A percentile compares a stretch with the other conserved stretches of the same genome.
These are phyloP conservation scores for Hypoxylon sp. DNA, from an alignment of 2,329 filamentous ascomycete genomes.

Conservation along the genomic window DNA sequence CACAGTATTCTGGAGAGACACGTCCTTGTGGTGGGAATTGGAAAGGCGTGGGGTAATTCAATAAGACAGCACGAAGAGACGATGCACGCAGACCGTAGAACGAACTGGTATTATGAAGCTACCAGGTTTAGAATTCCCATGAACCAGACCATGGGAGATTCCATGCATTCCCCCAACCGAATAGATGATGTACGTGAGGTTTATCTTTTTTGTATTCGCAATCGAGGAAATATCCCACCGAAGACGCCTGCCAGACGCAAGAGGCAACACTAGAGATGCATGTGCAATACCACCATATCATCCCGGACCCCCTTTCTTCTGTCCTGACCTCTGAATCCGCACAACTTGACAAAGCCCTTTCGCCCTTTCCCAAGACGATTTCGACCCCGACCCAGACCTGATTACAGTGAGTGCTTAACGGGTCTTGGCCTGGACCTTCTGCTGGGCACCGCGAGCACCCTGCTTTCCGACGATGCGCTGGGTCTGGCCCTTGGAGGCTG, in stretches of 20 bases:
- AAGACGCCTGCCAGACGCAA: constrained; percentile 55
- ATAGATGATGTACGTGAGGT: constrained; percentile 40
- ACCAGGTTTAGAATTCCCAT: constrained; percentile 53
- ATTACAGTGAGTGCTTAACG: constrained; percentile 71
- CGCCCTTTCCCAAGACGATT: constrained; percentile 14
- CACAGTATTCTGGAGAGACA: neutral
- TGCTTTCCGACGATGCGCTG: constrained; percentile 94
- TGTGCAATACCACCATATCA: constrained; percentile 8
- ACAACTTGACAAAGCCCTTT: constrained; percentile 18
- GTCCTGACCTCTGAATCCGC: constrained; percentile 35
- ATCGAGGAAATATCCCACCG: constrained; percentile 54
- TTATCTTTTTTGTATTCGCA: constrained; percentile 41
- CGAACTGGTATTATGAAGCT: constrained; percentile 55
- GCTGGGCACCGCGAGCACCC: constrained; percentile 89
- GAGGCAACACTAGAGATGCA: constrained; percentile 29
- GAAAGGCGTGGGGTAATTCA: neutral
- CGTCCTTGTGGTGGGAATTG: neutral
- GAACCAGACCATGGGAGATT: constrained; percentile 48
- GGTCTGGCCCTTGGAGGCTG: constrained; percentile 81
- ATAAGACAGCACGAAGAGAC: neutral
- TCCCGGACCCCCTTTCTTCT: constrained; percentile 18
- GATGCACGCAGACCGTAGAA: constrained; percentile 46
- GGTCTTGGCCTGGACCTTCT: constrained; percentile 88
- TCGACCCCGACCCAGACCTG: neutral
- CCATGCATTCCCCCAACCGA: constrained; percentile 52